Base-by-base conservation (phyloP, 441 rosid genomes). In the Gossypium gossypioides region DNA sequence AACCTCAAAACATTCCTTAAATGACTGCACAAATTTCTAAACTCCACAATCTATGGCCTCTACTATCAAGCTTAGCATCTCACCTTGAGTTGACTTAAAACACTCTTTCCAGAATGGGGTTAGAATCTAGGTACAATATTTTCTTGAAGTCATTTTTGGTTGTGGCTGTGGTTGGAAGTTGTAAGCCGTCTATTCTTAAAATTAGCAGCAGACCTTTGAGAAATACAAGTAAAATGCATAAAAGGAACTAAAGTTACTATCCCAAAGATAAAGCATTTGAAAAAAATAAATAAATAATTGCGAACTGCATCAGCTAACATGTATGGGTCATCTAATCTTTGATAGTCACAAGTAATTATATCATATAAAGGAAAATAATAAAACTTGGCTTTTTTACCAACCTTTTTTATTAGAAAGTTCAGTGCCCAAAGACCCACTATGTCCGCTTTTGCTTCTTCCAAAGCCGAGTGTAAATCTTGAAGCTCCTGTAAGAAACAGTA, bases 351-450 rank as follows among this genome's bases (percentile, higher is more conserved):
- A n/a, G 16, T 22, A 71, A 27, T 42, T 6, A 58, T 12, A 70
- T 70, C 13, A 71, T 37, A 37, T 19, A 21, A 62, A 34, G 19
- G 25, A 29, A 34, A 48, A 51, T 4, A 18, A 2, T 24, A 72
- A 60, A 51, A 25, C 27, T 50, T 56, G 58, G 12, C 48, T 52
- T 68, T 69, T 62, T 68, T 1, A 77, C 79, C 72, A 6, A 92
- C 99, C 97, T 85, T 83, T 67, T 74, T 29, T 71, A 95, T 91
- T 69, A 95, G 81, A 78, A 92, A 90, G 76, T 79, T 92, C 54
- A 95, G 84, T 15, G 99, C 97, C 99, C 99, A 95, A 74, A 95
- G 92, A 52, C 97, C 99, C 83, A 90, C 99, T 68, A 95, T 91
- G 78, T 95, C 97, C 61, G 97, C 99, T 83, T 95, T 92, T 75